phyloP scores from a whole-genome alignment of 2,329 filamentous ascomycete species.

The Hansfordia pulvinata region DNA sequence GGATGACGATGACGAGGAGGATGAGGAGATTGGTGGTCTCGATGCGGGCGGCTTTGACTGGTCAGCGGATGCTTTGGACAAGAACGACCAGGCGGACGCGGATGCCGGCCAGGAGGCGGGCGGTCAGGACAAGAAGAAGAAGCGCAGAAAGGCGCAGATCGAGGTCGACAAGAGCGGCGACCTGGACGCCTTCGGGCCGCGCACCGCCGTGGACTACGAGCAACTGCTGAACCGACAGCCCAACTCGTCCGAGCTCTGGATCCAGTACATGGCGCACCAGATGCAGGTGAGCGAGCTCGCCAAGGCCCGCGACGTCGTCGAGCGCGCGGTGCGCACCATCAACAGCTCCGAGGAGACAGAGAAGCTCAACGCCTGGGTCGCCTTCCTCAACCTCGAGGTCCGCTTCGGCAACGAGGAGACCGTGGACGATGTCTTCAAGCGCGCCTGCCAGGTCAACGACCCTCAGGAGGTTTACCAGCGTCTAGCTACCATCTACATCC shows the following conservation, averaged over 20 bases:
- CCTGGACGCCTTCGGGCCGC: constrained; percentile 76
- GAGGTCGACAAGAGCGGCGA: constrained; percentile 86
- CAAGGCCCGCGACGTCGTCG: constrained; percentile 78
- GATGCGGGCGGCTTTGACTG: constrained; percentile 76
- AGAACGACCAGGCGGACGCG: constrained; percentile 32
- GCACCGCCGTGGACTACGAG: constrained; percentile 86
- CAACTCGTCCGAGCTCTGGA: constrained; percentile 88
- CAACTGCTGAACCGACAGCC: constrained; percentile 83
- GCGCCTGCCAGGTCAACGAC: constrained; percentile 89
- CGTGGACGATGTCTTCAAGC: constrained; percentile 76
- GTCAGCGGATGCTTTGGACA: constrained; percentile 56
- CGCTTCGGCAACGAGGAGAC: constrained; percentile 75
- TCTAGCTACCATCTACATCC: constrained; percentile 87
- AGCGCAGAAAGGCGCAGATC: constrained; percentile 61
- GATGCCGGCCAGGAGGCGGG: constrained; percentile 24
- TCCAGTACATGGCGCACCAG: constrained; percentile 98
- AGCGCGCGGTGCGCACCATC: constrained; percentile 84
- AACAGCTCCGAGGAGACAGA: constrained; percentile 82
- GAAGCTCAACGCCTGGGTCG: constrained; percentile 92
- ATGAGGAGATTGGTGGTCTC: constrained; percentile 40
- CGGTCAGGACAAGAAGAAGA: constrained; percentile 49
- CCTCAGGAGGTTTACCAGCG: constrained; percentile 79
- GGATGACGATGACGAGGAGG: constrained; percentile 25
- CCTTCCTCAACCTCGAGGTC: constrained; percentile 86
- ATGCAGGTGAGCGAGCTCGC: constrained; percentile 80